Percentiles rank a stretch among this genome's conserved stretches.
phyloP scores from a whole-genome alignment of 2,329 filamentous ascomycete genomes.

The Pseudogymnoascus sp. region DNA sequence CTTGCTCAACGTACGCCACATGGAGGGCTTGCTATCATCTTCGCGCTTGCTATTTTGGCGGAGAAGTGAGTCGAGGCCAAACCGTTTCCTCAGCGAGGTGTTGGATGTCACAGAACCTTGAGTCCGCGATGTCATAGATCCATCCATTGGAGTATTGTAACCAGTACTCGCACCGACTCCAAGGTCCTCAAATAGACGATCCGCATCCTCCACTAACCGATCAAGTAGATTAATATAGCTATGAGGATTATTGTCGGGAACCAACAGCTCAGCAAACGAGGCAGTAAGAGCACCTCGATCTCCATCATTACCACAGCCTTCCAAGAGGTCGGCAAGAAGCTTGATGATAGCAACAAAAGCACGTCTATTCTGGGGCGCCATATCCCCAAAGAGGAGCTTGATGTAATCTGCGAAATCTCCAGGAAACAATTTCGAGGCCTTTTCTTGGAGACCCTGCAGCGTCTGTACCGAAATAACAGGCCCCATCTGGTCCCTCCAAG shows the following conservation, averaged over 20 bases:
- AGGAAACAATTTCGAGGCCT: slow-evolving; percentile 57
- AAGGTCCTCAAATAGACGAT: slow-evolving; percentile 72
- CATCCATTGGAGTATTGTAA: slow-evolving; percentile 18
- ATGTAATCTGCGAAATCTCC: slow-evolving; percentile 68
- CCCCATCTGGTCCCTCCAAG: slow-evolving; percentile 84
- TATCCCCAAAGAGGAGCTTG: slow-evolving; percentile 54
- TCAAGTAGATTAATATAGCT: slow-evolving; percentile 85
- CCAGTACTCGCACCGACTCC: slow-evolving; percentile 25
- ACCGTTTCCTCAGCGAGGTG: slow-evolving; percentile 72
- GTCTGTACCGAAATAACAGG: slow-evolving; percentile 67
- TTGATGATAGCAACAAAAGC: slow-evolving; percentile 80
- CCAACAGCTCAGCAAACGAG: slow-evolving; percentile 80
- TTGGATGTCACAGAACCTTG: slow-evolving; percentile 73
- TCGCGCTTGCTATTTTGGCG: slow-evolving; percentile 72
- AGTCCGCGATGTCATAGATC: slow-evolving; percentile 23
- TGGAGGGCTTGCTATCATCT: slow-evolving; percentile 63
- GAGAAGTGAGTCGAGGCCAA: slow-evolving; percentile 69
- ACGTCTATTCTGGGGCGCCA: slow-evolving; percentile 63
- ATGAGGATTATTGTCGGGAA: slow-evolving; percentile 67
- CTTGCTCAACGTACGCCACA: slow-evolving; percentile 87
- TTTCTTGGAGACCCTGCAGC: slow-evolving; percentile 66
- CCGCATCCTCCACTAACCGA: slow-evolving; percentile 80
- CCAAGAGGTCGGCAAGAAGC: slow-evolving; percentile 76
- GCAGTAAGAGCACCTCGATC: slow-evolving; percentile 82
- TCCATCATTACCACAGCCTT: slow-evolving; percentile 84